Conservation (phyloP, 2,329 filamentous ascomycete species). For the Alternaria incomplexa region DNA sequence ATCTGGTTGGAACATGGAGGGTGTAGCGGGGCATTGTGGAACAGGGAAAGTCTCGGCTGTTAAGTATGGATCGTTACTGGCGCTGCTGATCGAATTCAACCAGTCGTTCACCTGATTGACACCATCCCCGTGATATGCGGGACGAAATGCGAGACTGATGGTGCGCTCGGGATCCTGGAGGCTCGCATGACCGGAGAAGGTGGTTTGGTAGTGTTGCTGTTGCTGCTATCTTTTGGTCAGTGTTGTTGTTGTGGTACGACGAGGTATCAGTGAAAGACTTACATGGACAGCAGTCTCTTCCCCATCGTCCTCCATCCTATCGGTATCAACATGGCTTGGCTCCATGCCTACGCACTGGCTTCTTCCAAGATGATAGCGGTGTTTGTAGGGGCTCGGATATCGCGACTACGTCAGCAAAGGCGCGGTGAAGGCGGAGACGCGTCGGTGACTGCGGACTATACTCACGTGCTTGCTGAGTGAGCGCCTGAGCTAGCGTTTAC, state of each 20-base stretch:
- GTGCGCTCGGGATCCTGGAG: too few species aligned
- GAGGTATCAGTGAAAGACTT: background rate
- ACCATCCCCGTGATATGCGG: background rate
- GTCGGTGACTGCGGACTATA: background rate
- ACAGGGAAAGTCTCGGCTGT: background rate
- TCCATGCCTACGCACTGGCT: background rate
- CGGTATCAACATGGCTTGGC: background rate
- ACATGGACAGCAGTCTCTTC: background rate
- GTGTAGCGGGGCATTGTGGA: too few species aligned
- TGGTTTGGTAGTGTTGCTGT: background rate
- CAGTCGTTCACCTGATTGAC: background rate
- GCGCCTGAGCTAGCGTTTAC: background rate
- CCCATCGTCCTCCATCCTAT: background rate
- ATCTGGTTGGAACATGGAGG: background rate
- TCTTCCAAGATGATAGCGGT: background rate
- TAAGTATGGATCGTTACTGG: background rate
- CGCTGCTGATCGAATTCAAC: background rate
- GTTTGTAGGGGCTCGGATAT: background rate
- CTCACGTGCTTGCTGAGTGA: background rate
- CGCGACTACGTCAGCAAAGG: background rate
- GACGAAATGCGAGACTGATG: background rate
- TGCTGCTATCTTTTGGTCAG: background rate
- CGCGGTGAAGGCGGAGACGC: background rate
- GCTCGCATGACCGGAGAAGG: background rate
- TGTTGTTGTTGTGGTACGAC: background rate